Evolutionary conservation across 805 yeast species (phyloP).

Genomic region (Saccharomycopsis vini): DNA sequence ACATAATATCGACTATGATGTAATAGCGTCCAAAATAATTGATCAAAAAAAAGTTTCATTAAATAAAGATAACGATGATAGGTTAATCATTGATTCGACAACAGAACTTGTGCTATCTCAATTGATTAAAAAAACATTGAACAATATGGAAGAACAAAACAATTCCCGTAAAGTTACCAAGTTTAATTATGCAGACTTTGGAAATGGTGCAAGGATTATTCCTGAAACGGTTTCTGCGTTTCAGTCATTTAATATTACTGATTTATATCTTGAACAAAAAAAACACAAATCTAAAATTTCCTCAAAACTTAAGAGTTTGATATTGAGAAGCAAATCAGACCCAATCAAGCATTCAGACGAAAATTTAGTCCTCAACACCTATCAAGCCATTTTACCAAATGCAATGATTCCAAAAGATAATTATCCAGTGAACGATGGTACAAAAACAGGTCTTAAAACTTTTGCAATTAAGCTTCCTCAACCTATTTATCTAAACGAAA

Average conservation of each 20-base stretch:
- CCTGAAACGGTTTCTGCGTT: conserved; percentile 12
- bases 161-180: background rate
- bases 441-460: conserved; percentile 18
- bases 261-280: conserved; percentile 3
- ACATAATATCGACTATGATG: background rate
- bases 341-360: background rate
- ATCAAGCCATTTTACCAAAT: conserved; percentile 14
- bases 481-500: conserved; percentile 30
- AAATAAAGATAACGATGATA: background rate
- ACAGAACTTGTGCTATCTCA: conserved; percentile 13
- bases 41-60: background rate
- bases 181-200: conserved; percentile 17
- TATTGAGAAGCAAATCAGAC: background rate
- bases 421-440: background rate
- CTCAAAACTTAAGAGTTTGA: background rate
- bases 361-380: conserved; percentile 14
- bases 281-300: background rate
- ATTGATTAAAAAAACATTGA: conserved; percentile 7
- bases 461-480: conserved; percentile 30
- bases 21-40: background rate
- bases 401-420: conserved; percentile 15
- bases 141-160: background rate
- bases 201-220: conserved; percentile 18
- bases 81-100: conserved; percentile 12
- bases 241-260: conserved; percentile 15